Evolutionary conservation across 2,329 filamentous ascomycete genomes (phyloP), one percentile per base, ranked within the genome.

Genomic region (Diaporthe vaccinii): DNA sequence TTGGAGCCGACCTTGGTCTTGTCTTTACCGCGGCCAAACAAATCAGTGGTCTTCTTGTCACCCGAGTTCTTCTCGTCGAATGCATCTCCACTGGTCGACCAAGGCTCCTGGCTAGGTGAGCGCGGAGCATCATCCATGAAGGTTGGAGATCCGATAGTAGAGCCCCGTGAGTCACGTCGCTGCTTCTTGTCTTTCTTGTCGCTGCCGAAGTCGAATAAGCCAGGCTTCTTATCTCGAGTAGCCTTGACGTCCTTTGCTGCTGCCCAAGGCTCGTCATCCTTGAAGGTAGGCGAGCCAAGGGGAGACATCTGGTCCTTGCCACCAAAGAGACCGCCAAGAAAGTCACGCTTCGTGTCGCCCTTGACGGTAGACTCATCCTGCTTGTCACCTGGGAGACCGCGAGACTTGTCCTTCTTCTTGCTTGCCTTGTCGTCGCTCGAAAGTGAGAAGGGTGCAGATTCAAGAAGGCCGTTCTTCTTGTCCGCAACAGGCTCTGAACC

Each of bases 341-440:
- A 71, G 6, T 36, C 71, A n/a, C 25, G 46, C 36, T 65, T 73
- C 36, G 36, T 17, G 2, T 55, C 58, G 28, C 9, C 55, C 14
- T 73, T 39, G 36, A 28, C 9, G 15, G 20, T 3, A 28, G 58
- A n/a, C 12, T 55, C 58, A 44, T 31, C 22, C 46, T 73, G 25
- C 22, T 44, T 55, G 34, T 55, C 59, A 20, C 9, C n/a, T 15
- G 46, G 10, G 22, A 57, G 36, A n/a, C 22, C 62, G 31, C 44
- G 55, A 58, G 41, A 67, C 53, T 55, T 62, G 22, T 28, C 73
- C 49, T 62, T 74, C 25, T 62, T 75, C n/a, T 69, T 68, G 25
- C n/a, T 34, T 17, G 15, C 41, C 61, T 73, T 68, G 5, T 71
- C 55, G 28, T 44, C 44, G 17, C 58, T 55, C 17, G 20, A 15